Percentiles rank a stretch among this genome's conserved stretches.
phyloP scores from a whole-genome alignment of 2,329 filamentous ascomycete species.

The Chaetomiaceae sp. region DNA sequence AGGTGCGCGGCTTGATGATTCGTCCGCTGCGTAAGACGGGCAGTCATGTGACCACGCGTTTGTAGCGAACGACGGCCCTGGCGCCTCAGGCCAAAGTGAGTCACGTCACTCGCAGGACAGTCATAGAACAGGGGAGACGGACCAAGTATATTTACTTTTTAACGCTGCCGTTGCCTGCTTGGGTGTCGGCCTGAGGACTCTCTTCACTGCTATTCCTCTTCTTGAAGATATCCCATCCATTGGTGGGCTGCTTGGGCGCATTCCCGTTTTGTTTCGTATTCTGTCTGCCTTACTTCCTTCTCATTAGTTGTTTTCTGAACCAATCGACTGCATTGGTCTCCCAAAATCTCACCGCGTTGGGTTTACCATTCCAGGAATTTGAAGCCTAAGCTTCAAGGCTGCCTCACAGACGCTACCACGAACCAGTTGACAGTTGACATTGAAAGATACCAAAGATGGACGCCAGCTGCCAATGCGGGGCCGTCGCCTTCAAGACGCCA shows the following conservation, averaged over 20 bases:
- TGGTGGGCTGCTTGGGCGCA: too few relatives aligned
- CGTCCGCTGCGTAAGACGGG: not conserved
- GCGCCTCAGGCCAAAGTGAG: slow-evolving; percentile 14
- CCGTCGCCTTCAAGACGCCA: slow-evolving; percentile 59
- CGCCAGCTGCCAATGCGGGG: slow-evolving; percentile 60
- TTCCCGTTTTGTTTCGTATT: too few relatives aligned
- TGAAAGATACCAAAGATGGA: slow-evolving; percentile 41
- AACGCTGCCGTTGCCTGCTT: not conserved
- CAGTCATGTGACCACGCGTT: slow-evolving; percentile 24
- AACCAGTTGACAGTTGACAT: not conserved
- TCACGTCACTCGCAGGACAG: slow-evolving; percentile 12
- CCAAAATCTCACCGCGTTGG: too few relatives aligned
- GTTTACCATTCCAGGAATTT: too few relatives aligned
- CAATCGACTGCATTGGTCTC: too few relatives aligned
- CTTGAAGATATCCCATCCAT: not conserved
- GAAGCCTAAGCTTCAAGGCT: too few relatives aligned
- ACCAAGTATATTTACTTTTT: slow-evolving; percentile 2
- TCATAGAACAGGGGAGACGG: not conserved
- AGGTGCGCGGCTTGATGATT: too few relatives aligned
- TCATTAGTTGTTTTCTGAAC: too few relatives aligned
- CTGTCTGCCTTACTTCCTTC: too few relatives aligned
- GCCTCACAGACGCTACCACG: too few relatives aligned
- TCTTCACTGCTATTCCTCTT: not conserved
- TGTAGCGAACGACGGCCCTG: slow-evolving; percentile 3
- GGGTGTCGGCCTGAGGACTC: slow-evolving; percentile 12